Base-by-base conservation (phyloP, 2,329 filamentous ascomycete genomes). In the Thelonectria olida region DNA sequence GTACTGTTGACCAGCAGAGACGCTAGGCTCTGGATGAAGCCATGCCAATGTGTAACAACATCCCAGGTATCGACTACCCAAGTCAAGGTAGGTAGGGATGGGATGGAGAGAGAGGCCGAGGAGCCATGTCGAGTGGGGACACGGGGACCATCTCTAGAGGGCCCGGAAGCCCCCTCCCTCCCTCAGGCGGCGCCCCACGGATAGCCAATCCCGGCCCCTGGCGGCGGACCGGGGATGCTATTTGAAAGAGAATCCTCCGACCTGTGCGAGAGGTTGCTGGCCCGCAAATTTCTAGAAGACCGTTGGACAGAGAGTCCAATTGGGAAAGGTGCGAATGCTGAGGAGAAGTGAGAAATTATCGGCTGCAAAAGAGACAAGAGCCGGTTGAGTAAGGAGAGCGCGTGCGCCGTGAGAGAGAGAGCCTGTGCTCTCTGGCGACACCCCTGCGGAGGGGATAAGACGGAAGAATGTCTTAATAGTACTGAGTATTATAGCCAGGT, bases 261-360 rank as follows among this genome's bases (percentile, higher is more conserved):
- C 60, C 64, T 63, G 63, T 66, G 69, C 55, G 65, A 59, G 61
- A 67, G 62, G 64, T 58, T 67, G 63, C 56, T 63, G 69, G 64
- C 67, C 68, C 67, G 67, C 66, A 69, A 67, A 69, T 73, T 76
- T 75, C 74, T 74, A 75, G 74, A 76, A 75, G 64, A 55, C 63
- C 63, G 60, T 72, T 72, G 67, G 69, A 63, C 58, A 69, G 62
- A 61, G 42, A 42, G 44, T 57, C 62, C 49, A 62, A 69, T 72
- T 63, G 58, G 67, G 64, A 65, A 65, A 62, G 47, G 61, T 55
- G 65, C 49, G 51, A 66, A 52, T 61, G 64, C 59, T 63, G 65
- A 66, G 67, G 61, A 64, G 64, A 72, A 65, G 66, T 70, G 65
- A 69, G 63, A 60, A 66, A 66, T 65, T 64, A 60, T 69, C 65